A percentile compares a stretch with the other conserved stretches of the same genome.
These are phyloP conservation scores for Meredithiella fracta DNA, from an alignment of 2,329 filamentous ascomycete species.

Conservation along the genomic window DNA sequence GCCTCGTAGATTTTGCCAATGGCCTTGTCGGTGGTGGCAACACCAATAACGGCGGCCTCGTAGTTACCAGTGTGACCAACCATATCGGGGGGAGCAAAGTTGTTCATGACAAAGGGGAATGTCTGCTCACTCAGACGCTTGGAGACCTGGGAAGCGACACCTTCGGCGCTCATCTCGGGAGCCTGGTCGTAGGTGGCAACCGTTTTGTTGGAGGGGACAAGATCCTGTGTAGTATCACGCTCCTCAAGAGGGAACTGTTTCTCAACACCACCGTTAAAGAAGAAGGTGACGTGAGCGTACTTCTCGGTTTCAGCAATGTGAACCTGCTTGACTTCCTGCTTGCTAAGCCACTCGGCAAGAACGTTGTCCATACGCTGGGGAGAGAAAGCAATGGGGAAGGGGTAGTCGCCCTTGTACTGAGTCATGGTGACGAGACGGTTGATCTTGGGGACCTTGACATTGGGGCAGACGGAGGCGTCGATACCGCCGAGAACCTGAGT, in stretches of 20 bases:
- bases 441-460: constrained; percentile 89
- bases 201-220: constrained; percentile 72
- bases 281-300: constrained; percentile 98
- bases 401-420: constrained; percentile 89
- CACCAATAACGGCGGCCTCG: constrained; percentile 75
- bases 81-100: constrained; percentile 99
- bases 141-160: constrained; percentile 73
- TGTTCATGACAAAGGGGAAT: constrained; percentile 99
- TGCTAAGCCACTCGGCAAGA: constrained; percentile 89
- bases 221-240: constrained; percentile 63
- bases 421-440: constrained; percentile 85
- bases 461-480: constrained; percentile 76
- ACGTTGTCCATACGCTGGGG: constrained; percentile 96
- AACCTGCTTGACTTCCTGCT: constrained; percentile 79
- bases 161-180: constrained; percentile 88
- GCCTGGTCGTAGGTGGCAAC: constrained; percentile 91
- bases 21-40: constrained; percentile 75
- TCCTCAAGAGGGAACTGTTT: constrained; percentile 86
- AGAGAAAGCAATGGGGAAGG: constrained; percentile 80
- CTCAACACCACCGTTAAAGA: constrained; percentile 98
- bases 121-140: constrained; percentile 73
- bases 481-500: constrained; percentile 84
- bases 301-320: constrained; percentile 98
- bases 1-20: constrained; percentile 85
- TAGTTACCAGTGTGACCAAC: constrained; percentile 97